A percentile compares a stretch with the other conserved stretches of the same genome.
phyloP scores from a whole-genome alignment of 2,329 filamentous ascomycete species.

The Dactylellina leptospora region DNA sequence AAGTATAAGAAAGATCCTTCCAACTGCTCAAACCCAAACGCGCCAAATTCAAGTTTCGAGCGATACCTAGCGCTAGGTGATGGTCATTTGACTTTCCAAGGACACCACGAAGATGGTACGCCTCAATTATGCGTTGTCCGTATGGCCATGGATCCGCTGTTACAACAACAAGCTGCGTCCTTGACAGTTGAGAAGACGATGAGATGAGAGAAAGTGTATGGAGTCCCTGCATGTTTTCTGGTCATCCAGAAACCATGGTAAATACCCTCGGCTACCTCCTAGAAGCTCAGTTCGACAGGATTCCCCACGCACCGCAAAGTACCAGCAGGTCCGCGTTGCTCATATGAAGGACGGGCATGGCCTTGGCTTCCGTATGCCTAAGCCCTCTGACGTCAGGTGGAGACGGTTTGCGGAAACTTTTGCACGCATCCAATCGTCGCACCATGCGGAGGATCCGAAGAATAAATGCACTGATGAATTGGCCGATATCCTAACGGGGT shows the following conservation, averaged over 20 bases:
- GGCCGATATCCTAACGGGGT: background rate
- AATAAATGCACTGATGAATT: background rate
- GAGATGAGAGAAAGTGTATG: background rate
- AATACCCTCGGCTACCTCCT: conserved; percentile 12
- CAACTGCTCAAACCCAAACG: too few species aligned
- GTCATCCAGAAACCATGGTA: background rate
- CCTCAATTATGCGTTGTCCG: conserved; percentile 44
- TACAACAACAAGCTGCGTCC: conserved; percentile 11
- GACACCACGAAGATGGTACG: conserved; percentile 19
- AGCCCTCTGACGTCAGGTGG: conserved; percentile 38
- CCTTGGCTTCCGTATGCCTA: conserved; percentile 46
- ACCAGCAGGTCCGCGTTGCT: background rate
- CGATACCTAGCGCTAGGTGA: too few species aligned
- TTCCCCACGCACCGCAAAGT: conserved; percentile 1
- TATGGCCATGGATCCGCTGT: conserved; percentile 12
- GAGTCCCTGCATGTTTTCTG: background rate
- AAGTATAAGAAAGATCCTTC: too few species aligned
- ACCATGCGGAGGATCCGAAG: background rate
- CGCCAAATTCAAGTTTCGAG: conserved; percentile 1
- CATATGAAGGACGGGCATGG: background rate
- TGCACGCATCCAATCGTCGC: background rate
- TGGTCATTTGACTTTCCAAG: conserved; percentile 28
- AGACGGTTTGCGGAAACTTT: background rate
- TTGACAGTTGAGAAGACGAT: conserved; percentile 11
- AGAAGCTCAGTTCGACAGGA: background rate